Conservation (phyloP, 2,329 filamentous ascomycete species). For the Trichoderma pleuroti region DNA sequence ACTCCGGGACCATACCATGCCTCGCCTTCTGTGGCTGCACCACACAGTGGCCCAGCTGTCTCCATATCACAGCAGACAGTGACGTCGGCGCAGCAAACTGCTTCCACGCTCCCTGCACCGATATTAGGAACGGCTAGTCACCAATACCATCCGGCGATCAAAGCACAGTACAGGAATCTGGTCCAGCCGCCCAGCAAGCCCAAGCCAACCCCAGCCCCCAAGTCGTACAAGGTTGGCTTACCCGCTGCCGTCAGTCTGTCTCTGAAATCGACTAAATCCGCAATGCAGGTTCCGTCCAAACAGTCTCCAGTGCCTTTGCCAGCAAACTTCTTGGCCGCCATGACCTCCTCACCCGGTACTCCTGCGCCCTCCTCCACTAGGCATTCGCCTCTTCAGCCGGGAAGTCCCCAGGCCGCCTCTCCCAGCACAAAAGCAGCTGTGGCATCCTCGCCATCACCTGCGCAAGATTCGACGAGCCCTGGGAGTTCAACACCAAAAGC, state of each 20-base stretch:
- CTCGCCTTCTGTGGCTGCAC: not conserved
- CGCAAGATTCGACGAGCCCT: not conserved
- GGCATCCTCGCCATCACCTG: not conserved
- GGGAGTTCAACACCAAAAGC: not conserved
- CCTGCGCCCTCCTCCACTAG: slow-evolving; percentile 21
- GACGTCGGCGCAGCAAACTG: not conserved
- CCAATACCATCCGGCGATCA: slow-evolving; percentile 18
- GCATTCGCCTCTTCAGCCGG: slow-evolving; percentile 20
- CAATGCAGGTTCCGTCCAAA: slow-evolving; percentile 36
- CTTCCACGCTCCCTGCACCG: not conserved
- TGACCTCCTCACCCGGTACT: slow-evolving; percentile 31
- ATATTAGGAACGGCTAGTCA: not conserved
- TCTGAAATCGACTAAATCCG: slow-evolving; percentile 30
- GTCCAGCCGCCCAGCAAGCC: slow-evolving; percentile 23
- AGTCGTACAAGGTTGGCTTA: slow-evolving; percentile 34
- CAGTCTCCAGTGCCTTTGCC: slow-evolving; percentile 45
- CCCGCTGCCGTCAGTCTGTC: slow-evolving; percentile 26
- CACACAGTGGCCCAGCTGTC: not conserved
- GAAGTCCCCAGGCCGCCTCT: not conserved
- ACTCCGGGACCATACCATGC: not conserved
- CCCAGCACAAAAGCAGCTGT: slow-evolving; percentile 16
- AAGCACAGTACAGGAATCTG: slow-evolving; percentile 12
- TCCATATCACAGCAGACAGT: not conserved
- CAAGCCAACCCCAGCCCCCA: slow-evolving; percentile 27
- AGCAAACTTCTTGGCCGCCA: slow-evolving; percentile 42